These are phyloP conservation scores for Globisporangium radiosum DNA, from an alignment of 352 stramenopile genomes.

Conservation along the genomic window DNA sequence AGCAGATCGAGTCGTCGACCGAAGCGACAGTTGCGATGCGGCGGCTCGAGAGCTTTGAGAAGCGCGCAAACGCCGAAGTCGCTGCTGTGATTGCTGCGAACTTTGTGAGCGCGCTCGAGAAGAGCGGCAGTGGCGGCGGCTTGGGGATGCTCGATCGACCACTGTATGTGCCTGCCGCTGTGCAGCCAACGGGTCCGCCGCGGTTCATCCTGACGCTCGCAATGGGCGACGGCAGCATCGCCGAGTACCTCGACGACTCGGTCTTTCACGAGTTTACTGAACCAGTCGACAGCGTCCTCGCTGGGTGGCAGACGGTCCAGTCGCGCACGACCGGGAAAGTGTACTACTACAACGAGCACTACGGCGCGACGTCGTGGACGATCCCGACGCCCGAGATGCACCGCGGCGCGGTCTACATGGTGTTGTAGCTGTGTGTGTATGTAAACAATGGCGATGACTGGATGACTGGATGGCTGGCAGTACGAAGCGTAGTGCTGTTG, in stretches of 20 bases:
- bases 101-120: conserved; percentile 43
- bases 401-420: conserved; percentile 58
- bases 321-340: conserved; percentile 71
- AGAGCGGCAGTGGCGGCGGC: conserved; percentile 2
- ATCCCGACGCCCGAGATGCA: conserved; percentile 52
- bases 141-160: conserved; percentile 5
- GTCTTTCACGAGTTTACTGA: conserved; percentile 49
- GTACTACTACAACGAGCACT: conserved; percentile 82
- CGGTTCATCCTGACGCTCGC: conserved; percentile 49
- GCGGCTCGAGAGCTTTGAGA: conserved; percentile 42
- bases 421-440: conserved; percentile 34
- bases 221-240: conserved; percentile 64
- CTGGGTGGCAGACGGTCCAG: conserved; percentile 60
- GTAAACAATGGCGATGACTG: no score
- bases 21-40: conserved; percentile 40
- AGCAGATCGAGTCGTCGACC: conserved; percentile 37
- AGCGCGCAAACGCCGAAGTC: conserved; percentile 40
- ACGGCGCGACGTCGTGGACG: conserved; percentile 72
- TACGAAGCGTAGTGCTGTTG: no score
- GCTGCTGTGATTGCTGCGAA: conserved; percentile 51
- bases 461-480: no score
- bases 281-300: conserved; percentile 25
- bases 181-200: conserved; percentile 15
- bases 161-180: conserved; percentile 4
- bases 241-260: conserved; percentile 58